Evolutionary conservation across 2,329 filamentous ascomycete species (phyloP), one percentile per base, ranked within the genome.

Genomic region (Sclerotinia spermophila): DNA sequence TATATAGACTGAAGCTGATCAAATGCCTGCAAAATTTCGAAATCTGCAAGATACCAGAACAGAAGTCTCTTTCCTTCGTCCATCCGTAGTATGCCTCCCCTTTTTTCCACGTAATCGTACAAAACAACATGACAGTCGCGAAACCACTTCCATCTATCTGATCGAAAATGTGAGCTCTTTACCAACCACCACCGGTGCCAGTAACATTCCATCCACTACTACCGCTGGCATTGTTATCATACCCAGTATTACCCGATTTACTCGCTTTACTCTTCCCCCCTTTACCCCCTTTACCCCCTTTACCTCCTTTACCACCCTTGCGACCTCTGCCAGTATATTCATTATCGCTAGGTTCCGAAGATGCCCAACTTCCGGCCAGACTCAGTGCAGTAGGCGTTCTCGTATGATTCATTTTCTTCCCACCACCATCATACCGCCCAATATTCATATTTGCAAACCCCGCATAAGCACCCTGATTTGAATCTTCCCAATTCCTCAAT

Each of bases 311-410:
- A 33, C 48, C 35, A 40, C 33, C 33, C 33, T 65, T 65, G 24
- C 45, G 45, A 51, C 35, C 27, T 53, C 45, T 40, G 10, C 62
- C 6, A 53, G 15, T 24, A 19, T 53, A 13, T 11, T 48, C 44
- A 27, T 64, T 21, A 6, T 64, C 45, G 27, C 67, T 62, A 40
- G 44, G 44, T 21, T 38, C 40, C 3, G 44, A 19, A 4, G 56
- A 64, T 1, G 45, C 55, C 67, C 67, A 69, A 5, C 67, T 69
- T 27, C 67, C 67, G 8, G 67, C 67, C 13, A 69, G 27, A 33
- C 56, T 64, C 13, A 61, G 8, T 19, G 67, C 67, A 69, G 67
- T 51, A 33, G 42, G 56, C 0, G 45, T 65, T 40, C 56, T 61
- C n/a, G 11, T 61, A 30, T 62, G 55, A 8, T n/a, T 42, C 10